These are phyloP conservation scores for Cutaneotrichosporon cyanovorans DNA, from an alignment of 1,284 basidiomycete species.

Conservation along the genomic window DNA sequence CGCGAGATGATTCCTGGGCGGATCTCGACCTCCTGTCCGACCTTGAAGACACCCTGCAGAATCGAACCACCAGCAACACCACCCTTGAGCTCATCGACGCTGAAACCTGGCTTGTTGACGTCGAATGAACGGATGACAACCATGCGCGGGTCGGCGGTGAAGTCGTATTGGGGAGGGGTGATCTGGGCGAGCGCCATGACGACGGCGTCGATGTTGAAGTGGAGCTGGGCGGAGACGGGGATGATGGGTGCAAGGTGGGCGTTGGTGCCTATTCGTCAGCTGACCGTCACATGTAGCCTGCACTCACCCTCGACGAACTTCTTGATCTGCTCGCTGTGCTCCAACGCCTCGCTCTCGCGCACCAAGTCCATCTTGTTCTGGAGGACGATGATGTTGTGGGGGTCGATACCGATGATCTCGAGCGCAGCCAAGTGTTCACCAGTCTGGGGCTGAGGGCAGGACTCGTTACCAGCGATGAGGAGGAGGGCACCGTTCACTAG, in stretches of 20 bases:
- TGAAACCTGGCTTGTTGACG: constrained; percentile 97
- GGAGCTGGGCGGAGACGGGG: constrained; percentile 95
- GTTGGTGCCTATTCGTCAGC: constrained; percentile 64
- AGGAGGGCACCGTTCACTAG: constrained; percentile 89
- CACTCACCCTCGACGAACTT: constrained; percentile 79
- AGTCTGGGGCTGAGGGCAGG: constrained; percentile 97
- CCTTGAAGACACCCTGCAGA: constrained; percentile 78
- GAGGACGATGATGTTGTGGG: constrained; percentile 90
- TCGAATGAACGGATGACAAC: constrained; percentile 99
- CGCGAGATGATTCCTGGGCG: constrained; percentile 95
- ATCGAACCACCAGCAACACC: constrained; percentile 98
- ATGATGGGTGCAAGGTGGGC: constrained; percentile 96
- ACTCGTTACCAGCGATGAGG: constrained; percentile 93
- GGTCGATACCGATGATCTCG: constrained; percentile 90
- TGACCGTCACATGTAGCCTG: not conserved
- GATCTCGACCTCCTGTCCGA: constrained; percentile 91
- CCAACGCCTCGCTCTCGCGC: constrained; percentile 80
- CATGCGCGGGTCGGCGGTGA: constrained; percentile 79
- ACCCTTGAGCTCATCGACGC: constrained; percentile 93
- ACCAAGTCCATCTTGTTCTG: constrained; percentile 98
- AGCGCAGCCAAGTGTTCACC: constrained; percentile 97
- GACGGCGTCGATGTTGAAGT: constrained; percentile 99
- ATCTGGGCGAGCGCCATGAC: constrained; percentile 98
- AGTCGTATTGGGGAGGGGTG: constrained; percentile 88
- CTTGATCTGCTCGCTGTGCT: constrained; percentile 86